These are phyloP conservation scores for Hygrophoropsis aurantiaca DNA, from an alignment of 768 basidiomycete genomes.

Conservation along the genomic window DNA sequence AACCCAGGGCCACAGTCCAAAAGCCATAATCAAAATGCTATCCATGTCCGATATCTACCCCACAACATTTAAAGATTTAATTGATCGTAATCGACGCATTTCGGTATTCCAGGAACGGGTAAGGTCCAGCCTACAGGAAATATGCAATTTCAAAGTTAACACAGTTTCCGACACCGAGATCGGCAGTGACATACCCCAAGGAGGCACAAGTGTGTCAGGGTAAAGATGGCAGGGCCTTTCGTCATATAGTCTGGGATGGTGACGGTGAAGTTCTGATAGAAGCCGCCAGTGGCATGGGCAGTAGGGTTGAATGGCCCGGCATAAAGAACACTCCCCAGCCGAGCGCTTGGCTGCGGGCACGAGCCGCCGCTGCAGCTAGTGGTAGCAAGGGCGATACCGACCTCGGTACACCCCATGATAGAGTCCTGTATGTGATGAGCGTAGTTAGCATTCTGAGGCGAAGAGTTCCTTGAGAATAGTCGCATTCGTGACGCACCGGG, in stretches of 20 bases:
- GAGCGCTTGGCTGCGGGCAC: slow-evolving; percentile 18
- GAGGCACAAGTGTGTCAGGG: slow-evolving; percentile 28
- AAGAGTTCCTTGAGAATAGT: too few species aligned
- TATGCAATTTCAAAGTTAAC: background rate
- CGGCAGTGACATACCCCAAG: slow-evolving; percentile 14
- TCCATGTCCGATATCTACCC: too few species aligned
- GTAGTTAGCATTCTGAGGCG: too few species aligned
- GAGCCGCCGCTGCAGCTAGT: slow-evolving; percentile 14
- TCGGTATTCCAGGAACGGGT: slow-evolving; percentile 5
- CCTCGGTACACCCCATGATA: slow-evolving; percentile 16
- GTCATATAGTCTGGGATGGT: slow-evolving; percentile 6
- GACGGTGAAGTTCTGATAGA: slow-evolving; percentile 23
- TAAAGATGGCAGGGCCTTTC: slow-evolving; percentile 25
- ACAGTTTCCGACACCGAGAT: too few species aligned
- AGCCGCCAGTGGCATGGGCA: slow-evolving; percentile 12
- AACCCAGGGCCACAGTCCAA: too few species aligned
- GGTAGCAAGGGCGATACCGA: slow-evolving; percentile 31
- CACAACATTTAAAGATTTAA: too few species aligned
- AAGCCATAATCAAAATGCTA: too few species aligned
- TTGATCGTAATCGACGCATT: slow-evolving; percentile 4
- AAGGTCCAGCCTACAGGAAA: background rate
- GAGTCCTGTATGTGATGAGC: slow-evolving; percentile 23
- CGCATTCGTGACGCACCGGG: too few species aligned
- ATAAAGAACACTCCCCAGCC: slow-evolving; percentile 26
- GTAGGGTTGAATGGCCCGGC: slow-evolving; percentile 27